A percentile compares a stretch with the other conserved stretches of the same genome.
These are phyloP conservation scores for Lentithecium fluviatile DNA, from an alignment of 495 filamentous ascomycete genomes.

Conservation along the genomic window DNA sequence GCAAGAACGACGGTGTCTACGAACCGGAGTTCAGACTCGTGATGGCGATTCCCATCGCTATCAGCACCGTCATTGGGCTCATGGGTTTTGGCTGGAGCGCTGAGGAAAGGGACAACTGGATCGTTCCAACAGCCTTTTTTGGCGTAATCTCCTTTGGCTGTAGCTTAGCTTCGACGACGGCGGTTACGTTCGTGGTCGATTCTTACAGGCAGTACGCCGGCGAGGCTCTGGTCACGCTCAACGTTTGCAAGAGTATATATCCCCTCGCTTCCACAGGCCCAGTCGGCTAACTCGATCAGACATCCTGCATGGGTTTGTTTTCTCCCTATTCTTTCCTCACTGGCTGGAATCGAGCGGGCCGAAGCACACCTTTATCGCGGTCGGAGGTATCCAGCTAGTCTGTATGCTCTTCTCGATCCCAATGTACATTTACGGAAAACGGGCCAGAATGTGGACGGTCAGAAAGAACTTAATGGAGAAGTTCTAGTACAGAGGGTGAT, in stretches of 20 bases:
- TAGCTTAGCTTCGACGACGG: conserved; percentile 83
- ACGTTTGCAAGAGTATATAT: conserved; percentile 79
- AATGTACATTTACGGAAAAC: conserved; percentile 95
- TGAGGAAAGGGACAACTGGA: conserved; percentile 74
- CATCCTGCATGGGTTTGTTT: conserved; percentile 83
- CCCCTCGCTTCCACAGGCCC: conserved; percentile 29
- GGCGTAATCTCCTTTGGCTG: conserved; percentile 96
- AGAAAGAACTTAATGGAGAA: conserved; percentile 86
- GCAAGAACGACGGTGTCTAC: conserved; percentile 86
- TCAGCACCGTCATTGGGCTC: conserved; percentile 81
- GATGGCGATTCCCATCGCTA: conserved; percentile 72
- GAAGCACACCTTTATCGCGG: conserved; percentile 35
- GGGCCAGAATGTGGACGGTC: conserved; percentile 95
- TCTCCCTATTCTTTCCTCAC: conserved; percentile 83
- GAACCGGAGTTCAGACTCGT: conserved; percentile 93
- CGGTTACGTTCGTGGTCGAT: conserved; percentile 93
- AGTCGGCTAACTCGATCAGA: conserved; percentile 51
- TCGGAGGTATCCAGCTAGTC: conserved; percentile 42
- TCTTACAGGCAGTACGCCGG: conserved; percentile 91
- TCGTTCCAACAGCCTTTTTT: conserved; percentile 87
- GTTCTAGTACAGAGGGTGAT: conserved; percentile 46
- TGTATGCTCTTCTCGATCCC: conserved; percentile 61
- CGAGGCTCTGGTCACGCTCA: conserved; percentile 90
- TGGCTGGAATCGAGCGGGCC: conserved; percentile 35
- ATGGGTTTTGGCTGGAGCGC: conserved; percentile 96